These are phyloP conservation scores for Gossypium longicalyx DNA, from an alignment of 345 rosid species.

Conservation along the genomic window DNA sequence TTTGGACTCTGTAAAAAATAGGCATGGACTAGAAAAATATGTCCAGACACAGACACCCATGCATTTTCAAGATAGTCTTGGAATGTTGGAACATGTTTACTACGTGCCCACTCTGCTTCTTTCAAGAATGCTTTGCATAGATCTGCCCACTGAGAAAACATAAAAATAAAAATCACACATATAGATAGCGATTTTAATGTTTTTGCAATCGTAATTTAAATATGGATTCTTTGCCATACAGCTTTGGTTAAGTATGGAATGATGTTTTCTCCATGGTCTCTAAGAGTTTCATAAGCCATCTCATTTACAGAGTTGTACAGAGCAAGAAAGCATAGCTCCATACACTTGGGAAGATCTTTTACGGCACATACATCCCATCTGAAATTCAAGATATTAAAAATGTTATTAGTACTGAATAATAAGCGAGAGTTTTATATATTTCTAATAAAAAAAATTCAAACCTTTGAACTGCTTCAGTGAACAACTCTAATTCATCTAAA, in stretches of 20 bases:
- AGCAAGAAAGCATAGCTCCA: constrained; percentile 38
- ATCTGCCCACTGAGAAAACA: constrained; percentile 38
- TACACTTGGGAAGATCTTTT: constrained; percentile 31
- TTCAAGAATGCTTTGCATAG: constrained; percentile 32
- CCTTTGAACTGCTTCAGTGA: constrained; percentile 38
- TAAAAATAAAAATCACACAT: too few relatives aligned
- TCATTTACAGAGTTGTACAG: constrained; percentile 38
- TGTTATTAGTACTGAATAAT: neutral
- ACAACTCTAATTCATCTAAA: constrained; percentile 33
- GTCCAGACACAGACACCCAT: constrained; percentile 32
- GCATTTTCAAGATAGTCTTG: constrained; percentile 40
- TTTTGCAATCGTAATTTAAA: too few relatives aligned
- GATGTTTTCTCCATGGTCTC: constrained; percentile 24
- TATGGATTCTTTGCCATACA: constrained; percentile 5
- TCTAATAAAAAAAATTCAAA: neutral
- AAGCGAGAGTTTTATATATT: neutral
- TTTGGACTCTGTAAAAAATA: constrained; percentile 16
- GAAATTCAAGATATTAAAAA: neutral
- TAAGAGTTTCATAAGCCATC: constrained; percentile 37
- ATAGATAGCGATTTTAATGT: too few relatives aligned
- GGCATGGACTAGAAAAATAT: constrained; percentile 22
- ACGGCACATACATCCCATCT: constrained; percentile 45
- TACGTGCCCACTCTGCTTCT: constrained; percentile 40
- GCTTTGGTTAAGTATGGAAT: constrained; percentile 28
- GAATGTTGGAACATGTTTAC: constrained; percentile 23